Base-by-base conservation (phyloP, 2,329 filamentous ascomycete species). In the Aspergillus hortae region DNA sequence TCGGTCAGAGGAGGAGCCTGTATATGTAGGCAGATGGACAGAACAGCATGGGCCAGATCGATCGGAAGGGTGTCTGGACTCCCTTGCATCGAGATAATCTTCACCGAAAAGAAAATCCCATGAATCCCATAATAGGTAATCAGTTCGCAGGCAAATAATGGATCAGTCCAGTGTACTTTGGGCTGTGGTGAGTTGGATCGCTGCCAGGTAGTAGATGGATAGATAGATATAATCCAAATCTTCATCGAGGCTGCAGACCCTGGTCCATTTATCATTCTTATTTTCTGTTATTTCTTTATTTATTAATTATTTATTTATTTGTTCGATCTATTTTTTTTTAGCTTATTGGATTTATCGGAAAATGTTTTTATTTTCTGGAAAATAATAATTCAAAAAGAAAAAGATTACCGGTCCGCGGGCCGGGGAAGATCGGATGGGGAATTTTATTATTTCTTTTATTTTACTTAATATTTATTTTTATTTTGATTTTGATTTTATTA, bases 31-130 rank as follows among this genome's bases (percentile, higher is more conserved):
- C 51, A 7, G 35, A 38, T 17, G 35, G 5, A 7, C 11, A 38
- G 35, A n/a, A 38, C 35, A n/a, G 35, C 14, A n/a, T 38, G 52
- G 56, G 49, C 57, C 57, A 61, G 57, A 61, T 61, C 56, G 57
- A 61, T 61, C 59, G 59, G 52, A 50, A 56, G 48, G 40, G 53
- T 38, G 57, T 54, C 57, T 60, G 56, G 59, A 61, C 59, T 61
- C 58, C 59, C 59, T 62, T 62, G 60, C 60, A 59, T 57, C 32
- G 56, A 30, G 27, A 30, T 30, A 30, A 30, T 30, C 27, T 30
- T 30, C 27, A 30, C 27, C 27, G 27, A 30, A 30, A 30, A 30
- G 27, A 30, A 30, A 30, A 30, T 30, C 27, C 1, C 6, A 27
- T 27, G 9, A 7, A 27, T 27, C 25, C 27, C 27, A 11, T 23